Percentiles rank a stretch among this genome's conserved stretches.
Conservation (phyloP, 768 basidiomycete genomes). For the Rhodosporidiobolus odoratus region DNA sequence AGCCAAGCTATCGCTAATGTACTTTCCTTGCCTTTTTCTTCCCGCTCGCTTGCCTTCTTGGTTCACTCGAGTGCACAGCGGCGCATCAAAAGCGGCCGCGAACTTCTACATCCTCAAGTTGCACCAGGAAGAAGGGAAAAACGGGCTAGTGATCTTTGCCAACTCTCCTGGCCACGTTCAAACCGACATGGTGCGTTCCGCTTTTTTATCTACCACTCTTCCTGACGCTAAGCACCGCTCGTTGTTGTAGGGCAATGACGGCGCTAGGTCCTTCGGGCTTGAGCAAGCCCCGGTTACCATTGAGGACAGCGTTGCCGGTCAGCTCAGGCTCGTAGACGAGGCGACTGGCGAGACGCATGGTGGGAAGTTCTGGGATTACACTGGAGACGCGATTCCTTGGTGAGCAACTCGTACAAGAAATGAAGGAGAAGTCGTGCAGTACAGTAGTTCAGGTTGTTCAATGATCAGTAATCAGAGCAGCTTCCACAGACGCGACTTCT, state of each 20-base stretch:
- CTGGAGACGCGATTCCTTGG: neutral
- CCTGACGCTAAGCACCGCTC: neutral
- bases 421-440: no score
- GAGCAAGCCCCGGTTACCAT: neutral
- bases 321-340: neutral
- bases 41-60: neutral
- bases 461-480: no score
- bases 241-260: neutral
- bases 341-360: neutral
- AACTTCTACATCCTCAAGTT: constrained; percentile 31
- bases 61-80: constrained; percentile 7
- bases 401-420: no score
- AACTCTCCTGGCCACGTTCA: constrained; percentile 16
- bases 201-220: neutral
- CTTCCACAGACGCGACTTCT: no score
- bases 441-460: no score
- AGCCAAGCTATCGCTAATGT: no score
- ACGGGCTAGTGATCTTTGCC: neutral
- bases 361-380: neutral
- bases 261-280: neutral
- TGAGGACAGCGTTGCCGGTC: neutral
- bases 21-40: neutral
- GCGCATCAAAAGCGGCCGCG: constrained; percentile 33
- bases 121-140: neutral
- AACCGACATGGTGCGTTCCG: constrained; percentile 12